A percentile compares a stretch with the other conserved stretches of the same genome.
Conservation (phyloP, 1,284 basidiomycete species). For the Marasmius sp. region DNA sequence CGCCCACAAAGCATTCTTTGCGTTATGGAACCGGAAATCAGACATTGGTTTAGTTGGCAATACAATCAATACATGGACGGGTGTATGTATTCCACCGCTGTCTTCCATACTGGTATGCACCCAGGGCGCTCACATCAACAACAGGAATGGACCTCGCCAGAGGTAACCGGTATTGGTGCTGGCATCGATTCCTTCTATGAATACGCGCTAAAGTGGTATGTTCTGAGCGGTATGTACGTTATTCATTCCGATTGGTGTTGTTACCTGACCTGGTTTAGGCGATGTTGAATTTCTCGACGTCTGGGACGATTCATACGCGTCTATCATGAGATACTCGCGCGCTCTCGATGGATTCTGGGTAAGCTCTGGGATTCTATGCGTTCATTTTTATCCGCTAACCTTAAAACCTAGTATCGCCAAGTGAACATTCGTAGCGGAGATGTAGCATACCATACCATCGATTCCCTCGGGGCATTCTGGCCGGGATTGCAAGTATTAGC, state of each 20-base stretch:
- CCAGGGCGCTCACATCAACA: constrained; percentile 1
- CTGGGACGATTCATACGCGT: constrained; percentile 89
- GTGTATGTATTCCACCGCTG: constrained; percentile 48
- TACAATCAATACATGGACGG: constrained; percentile 78
- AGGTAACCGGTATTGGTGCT: constrained; percentile 82
- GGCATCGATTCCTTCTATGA: constrained; percentile 95
- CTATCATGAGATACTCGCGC: constrained; percentile 84
- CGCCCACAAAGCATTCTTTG: constrained; percentile 85
- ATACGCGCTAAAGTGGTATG: constrained; percentile 88
- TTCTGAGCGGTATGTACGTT: constrained; percentile 71
- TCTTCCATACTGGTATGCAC: background rate
- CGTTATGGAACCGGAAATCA: constrained; percentile 87
- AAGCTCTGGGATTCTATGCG: constrained; percentile 18
- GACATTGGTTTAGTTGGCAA: constrained; percentile 85
- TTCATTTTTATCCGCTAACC: constrained; percentile 1
- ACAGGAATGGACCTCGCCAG: constrained; percentile 71
- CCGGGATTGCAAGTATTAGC: constrained; percentile 86
- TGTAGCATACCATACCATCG: constrained; percentile 67
- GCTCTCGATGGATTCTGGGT: constrained; percentile 88
- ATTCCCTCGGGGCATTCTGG: constrained; percentile 87
- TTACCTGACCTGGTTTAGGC: constrained; percentile 41
- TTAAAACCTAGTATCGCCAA: constrained; percentile 62
- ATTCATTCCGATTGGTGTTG: background rate
- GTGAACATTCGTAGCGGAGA: constrained; percentile 81
- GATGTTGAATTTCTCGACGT: constrained; percentile 88